Percentiles rank a stretch among this genome's conserved stretches.
Evolutionary conservation across 2,329 filamentous ascomycete species (phyloP).

Genomic region (Didymella arachidicola): DNA sequence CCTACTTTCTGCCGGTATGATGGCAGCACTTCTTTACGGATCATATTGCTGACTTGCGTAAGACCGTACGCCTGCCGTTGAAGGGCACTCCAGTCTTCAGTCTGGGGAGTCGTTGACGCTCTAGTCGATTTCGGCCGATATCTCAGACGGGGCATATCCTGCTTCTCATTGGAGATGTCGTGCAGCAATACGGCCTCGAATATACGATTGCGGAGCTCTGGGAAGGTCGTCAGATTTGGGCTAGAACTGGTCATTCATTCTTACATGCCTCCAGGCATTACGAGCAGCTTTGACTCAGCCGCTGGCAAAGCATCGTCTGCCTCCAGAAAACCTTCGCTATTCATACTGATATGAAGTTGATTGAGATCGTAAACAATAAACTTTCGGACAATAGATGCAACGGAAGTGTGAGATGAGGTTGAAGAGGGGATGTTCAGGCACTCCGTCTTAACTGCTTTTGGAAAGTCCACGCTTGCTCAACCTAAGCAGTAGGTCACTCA

Average conservation of each 20-base stretch:
- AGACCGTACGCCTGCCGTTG: slow-evolving; percentile 1
- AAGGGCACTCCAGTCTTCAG: not conserved
- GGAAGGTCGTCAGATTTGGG: not conserved
- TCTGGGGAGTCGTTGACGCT: not conserved
- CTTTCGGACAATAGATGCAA: not conserved
- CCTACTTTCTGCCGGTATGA: not conserved
- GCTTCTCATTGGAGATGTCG: not conserved
- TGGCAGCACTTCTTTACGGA: slow-evolving; percentile 3
- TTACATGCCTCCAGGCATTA: not conserved
- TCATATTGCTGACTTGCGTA: not conserved
- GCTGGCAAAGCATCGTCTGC: not conserved
- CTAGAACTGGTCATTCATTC: not conserved
- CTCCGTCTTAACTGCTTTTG: not conserved
- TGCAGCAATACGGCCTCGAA: not conserved
- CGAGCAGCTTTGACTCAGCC: not conserved
- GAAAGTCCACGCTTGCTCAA: not conserved
- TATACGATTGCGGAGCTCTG: slow-evolving; percentile 2
- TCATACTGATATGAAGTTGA: not conserved
- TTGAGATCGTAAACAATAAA: not conserved
- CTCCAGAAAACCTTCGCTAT: not conserved
- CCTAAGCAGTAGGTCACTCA: too few species aligned
- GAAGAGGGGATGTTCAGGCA: not conserved
- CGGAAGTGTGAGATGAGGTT: not conserved
- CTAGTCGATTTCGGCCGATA: not conserved
- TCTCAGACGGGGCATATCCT: not conserved